Base-by-base conservation (phyloP, 768 basidiomycete genomes). In the Lactarius hatsudake region DNA sequence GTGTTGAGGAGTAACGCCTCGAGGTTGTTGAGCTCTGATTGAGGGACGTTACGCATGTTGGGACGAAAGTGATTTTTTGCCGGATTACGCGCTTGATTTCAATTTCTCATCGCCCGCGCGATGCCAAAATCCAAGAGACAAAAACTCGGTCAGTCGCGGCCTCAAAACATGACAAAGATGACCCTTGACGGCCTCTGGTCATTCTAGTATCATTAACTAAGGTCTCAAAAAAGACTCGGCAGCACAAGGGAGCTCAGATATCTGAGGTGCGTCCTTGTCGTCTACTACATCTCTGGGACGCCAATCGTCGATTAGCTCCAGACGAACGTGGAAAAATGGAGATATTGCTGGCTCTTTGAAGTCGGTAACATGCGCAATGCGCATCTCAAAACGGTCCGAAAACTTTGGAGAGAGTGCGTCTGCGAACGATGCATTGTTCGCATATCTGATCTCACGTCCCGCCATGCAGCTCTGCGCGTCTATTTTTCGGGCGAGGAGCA, bases 351-450 rank as follows among this genome's bases (percentile, higher is more conserved):
- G 93, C 75, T 98, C 45, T 97, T 99, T 75, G 88, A 91, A 72
- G 93, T 98, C 6, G 96, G 95, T 18, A 87, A 94, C 71, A 96
- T 98, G 94, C 84, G 97, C 67, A 98, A 96, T 79, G 81, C 94
- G 32, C 90, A 94, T 78, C 80, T 99, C 45, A 96, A 98, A 82
- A 94, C 93, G 61, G 93, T 98, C 57, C 85, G 97, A 71, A 88
- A 87, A 67, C 81, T 91, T 70, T 99, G 97, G 97, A 93, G 93
- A 82, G 93, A 91, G 90, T 93, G 72, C 63, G 89, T 79, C 23
- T 43, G 62, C 9, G 58, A 23, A 56, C 12, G 51, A 54, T 56
- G 59, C 26, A 48, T 17, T 26, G 26, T 43, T 23, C 8, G n/a
- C 32, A 17, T 17, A 18, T 61, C 48, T 32, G 63, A 69, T 75